Base-by-base conservation (phyloP, 768 basidiomycete species). In the Mycena rosella region DNA sequence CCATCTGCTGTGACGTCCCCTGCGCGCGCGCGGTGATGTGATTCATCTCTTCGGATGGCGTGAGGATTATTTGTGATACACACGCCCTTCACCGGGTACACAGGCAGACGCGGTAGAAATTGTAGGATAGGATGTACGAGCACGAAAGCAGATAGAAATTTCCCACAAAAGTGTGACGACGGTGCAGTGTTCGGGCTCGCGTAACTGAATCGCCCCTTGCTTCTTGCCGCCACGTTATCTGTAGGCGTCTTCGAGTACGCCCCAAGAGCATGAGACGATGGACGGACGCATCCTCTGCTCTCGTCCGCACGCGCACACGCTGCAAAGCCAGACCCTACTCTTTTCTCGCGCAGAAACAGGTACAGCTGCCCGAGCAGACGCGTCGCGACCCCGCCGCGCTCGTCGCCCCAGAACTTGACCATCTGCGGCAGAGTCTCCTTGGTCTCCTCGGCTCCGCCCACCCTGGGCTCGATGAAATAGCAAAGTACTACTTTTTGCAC, bases 401-500 rank as follows among this genome's bases (percentile, higher is more conserved):
- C 47, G 87, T 98, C 66, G 86, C 88, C 45, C 80, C 89, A 18
- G 93, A 99, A 76, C 86, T 99, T 36, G 77, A 85, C 27, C 83
- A 86, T 60, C 83, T 99, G 45, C 90, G 91, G 63, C 84, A 86
- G 22, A 91, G 88, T 55, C 84, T 99, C 48, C 83, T 96, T 66
- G 81, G 84, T 65, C 86, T 99, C 44, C 86, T 99, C 9, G 96
- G 95, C 22, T 91, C 94, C 3, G 92, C 95, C 10, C 95, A 98
- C 78, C 94, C 97, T 1, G 88, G 90, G 5, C 89, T 99, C 57
- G 89, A 91, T 66, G 90, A 93, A 57, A 90, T 98, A 60, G 96
- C 97, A 3, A 88, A 94, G 70, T 96, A 94, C 80, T 98, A 98
- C 82, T 98, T 98, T 77, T 81, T 91, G 54, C 89, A 93, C 65